Conservation (phyloP, 192 early-diverging fungal species). For the Phycomyces blakesleeanus region DNA sequence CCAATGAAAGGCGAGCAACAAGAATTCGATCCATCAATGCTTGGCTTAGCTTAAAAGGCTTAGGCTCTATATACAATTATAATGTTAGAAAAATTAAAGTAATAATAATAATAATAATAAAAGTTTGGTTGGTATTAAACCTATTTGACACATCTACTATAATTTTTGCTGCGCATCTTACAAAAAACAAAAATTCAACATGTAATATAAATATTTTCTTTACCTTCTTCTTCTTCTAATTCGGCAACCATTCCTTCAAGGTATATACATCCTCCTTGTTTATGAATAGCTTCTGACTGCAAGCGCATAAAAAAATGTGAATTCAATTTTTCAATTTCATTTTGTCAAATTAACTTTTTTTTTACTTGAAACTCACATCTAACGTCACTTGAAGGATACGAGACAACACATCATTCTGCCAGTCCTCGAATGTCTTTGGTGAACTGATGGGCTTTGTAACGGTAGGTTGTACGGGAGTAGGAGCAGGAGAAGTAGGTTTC, state of each 20-base stretch:
- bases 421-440: conserved; percentile 58
- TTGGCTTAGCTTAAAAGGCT: conserved; percentile 47
- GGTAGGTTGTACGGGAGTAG: conserved; percentile 7
- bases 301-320: neutral
- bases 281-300: conserved; percentile 24
- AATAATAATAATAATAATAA: too few relatives aligned
- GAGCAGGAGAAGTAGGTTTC: neutral
- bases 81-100: too few relatives aligned
- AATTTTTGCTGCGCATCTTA: neutral
- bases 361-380: conserved; percentile 47
- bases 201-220: conserved; percentile 8
- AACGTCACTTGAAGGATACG: conserved; percentile 76
- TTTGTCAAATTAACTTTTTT: conserved; percentile 1
- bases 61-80: conserved; percentile 26
- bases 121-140: neutral
- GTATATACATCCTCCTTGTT: conserved; percentile 29
- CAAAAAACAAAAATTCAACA: too few relatives aligned
- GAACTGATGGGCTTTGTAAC: conserved; percentile 17
- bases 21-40: conserved; percentile 63
- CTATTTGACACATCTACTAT: neutral
- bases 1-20: conserved; percentile 64
- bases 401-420: conserved; percentile 82
- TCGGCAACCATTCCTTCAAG: conserved; percentile 29
- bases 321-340: neutral
- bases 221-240: conserved; percentile 36